phyloP scores from a whole-genome alignment of 371 early-diverging fungal genomes.

The Cokeromyces recurvatus region DNA sequence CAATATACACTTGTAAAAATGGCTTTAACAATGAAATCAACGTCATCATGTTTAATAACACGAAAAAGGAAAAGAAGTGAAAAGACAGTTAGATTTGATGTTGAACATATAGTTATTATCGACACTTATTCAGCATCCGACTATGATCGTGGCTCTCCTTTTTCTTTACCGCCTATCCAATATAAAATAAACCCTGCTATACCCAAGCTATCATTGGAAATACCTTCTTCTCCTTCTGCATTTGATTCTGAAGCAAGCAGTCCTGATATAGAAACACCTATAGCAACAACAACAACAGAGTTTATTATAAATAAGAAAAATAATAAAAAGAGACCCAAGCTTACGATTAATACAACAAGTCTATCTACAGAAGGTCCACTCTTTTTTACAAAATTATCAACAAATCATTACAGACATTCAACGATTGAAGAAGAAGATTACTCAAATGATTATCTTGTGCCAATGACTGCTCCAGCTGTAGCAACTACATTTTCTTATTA shows the following conservation, averaged over 20 bases:
- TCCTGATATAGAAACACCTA: slow-evolving; percentile 7
- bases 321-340: slow-evolving; percentile 17
- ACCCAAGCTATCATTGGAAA: slow-evolving; percentile 15
- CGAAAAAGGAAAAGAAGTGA: slow-evolving; percentile 17
- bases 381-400: slow-evolving; percentile 27
- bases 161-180: slow-evolving; percentile 13
- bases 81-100: slow-evolving; percentile 18
- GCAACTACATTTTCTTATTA: background rate
- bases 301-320: background rate
- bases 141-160: slow-evolving; percentile 21
- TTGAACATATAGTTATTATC: slow-evolving; percentile 12
- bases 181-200: slow-evolving; percentile 21
- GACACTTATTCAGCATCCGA: slow-evolving; percentile 21
- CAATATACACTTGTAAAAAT: no score
- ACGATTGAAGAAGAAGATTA: slow-evolving; percentile 1
- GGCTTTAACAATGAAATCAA: no score
- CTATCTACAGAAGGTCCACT: slow-evolving; percentile 21
- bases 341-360: slow-evolving; percentile 23
- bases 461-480: slow-evolving; percentile 9
- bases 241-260: slow-evolving; percentile 15
- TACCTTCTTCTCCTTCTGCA: slow-evolving; percentile 15
- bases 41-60: no score
- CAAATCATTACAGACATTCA: slow-evolving; percentile 17
- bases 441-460: slow-evolving; percentile 18
- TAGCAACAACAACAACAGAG: background rate